These are phyloP conservation scores for Aspergillus aculeatinus DNA, from an alignment of 2,329 filamentous ascomycete genomes.

Conservation along the genomic window DNA sequence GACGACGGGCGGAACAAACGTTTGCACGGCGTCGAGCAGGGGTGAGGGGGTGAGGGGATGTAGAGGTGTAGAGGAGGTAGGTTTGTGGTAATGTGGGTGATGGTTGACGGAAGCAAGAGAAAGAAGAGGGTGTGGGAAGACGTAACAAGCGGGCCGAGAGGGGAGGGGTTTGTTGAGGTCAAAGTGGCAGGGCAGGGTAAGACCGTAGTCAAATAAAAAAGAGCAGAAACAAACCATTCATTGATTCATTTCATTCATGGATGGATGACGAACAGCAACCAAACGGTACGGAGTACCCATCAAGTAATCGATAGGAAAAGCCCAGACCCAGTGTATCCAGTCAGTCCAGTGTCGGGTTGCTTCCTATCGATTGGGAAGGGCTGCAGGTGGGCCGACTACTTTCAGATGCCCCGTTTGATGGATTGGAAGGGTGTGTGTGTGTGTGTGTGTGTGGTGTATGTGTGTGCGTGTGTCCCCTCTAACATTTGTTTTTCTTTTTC, in stretches of 20 bases:
- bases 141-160: slow-evolving; percentile 23
- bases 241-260: neutral
- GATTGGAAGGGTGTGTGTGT: neutral
- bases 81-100: too few relatives aligned
- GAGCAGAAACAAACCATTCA: slow-evolving; percentile 4
- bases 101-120: neutral
- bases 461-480: too few relatives aligned
- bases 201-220: slow-evolving; percentile 12
- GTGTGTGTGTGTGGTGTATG: too few relatives aligned
- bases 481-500: too few relatives aligned
- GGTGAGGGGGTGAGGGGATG: slow-evolving; percentile 4
- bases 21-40: slow-evolving; percentile 29
- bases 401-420: slow-evolving; percentile 14
- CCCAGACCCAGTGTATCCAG: slow-evolving; percentile 9
- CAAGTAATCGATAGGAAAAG: slow-evolving; percentile 12
- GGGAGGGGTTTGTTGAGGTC: slow-evolving; percentile 18
- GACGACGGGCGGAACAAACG: slow-evolving; percentile 21
- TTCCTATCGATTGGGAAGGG: slow-evolving; percentile 20
- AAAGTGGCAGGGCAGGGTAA: slow-evolving; percentile 17
- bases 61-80: too few relatives aligned
- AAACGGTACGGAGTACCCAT: slow-evolving; percentile 15
- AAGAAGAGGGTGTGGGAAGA: slow-evolving; percentile 6
- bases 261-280: slow-evolving; percentile 7
- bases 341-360: slow-evolving; percentile 11
- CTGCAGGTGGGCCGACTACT: slow-evolving; percentile 17